These are phyloP conservation scores for Puccinia coronata DNA, from an alignment of 1,284 basidiomycete species.

Conservation along the genomic window DNA sequence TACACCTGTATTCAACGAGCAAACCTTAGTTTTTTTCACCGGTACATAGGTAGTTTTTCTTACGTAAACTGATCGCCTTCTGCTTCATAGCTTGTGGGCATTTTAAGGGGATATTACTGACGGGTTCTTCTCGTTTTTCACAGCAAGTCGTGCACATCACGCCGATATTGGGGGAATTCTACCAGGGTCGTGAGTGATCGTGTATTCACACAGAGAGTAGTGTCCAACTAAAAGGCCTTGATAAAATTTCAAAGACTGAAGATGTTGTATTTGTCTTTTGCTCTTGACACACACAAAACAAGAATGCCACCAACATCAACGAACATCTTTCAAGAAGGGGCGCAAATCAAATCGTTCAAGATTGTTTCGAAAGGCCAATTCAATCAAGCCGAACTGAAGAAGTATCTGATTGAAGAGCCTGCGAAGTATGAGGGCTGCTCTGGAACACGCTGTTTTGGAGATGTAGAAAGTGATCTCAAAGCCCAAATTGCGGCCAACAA, in stretches of 20 bases:
- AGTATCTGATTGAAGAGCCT: slow-evolving; percentile 82
- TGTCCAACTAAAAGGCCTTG: slow-evolving; percentile 43
- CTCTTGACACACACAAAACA: slow-evolving; percentile 28
- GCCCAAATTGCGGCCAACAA: slow-evolving; percentile 96
- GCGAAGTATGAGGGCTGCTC: slow-evolving; percentile 72
- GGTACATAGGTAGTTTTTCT: slow-evolving; percentile 1
- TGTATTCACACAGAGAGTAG: neutral
- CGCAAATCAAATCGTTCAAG: slow-evolving; percentile 88
- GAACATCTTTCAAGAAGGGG: slow-evolving; percentile 89
- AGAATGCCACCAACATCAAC: slow-evolving; percentile 90
- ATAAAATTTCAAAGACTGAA: neutral
- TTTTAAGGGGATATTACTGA: neutral
- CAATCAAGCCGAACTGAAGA: slow-evolving; percentile 72
- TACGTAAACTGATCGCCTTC: neutral
- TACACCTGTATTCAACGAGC: slow-evolving; percentile 38
- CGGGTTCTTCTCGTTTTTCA: neutral
- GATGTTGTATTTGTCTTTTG: slow-evolving; percentile 53
- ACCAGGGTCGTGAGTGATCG: slow-evolving; percentile 62
- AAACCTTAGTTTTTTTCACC: slow-evolving; percentile 41
- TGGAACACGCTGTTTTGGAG: slow-evolving; percentile 64
- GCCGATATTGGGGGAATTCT: slow-evolving; percentile 66
- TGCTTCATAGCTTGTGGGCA: neutral
- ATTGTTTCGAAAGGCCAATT: slow-evolving; percentile 81
- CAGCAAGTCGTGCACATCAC: slow-evolving; percentile 46
- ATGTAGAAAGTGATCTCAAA: slow-evolving; percentile 88